Percentiles rank a stretch among this genome's conserved stretches.
phyloP scores from a whole-genome alignment of 768 basidiomycete genomes.

The Mrakia frigida region DNA sequence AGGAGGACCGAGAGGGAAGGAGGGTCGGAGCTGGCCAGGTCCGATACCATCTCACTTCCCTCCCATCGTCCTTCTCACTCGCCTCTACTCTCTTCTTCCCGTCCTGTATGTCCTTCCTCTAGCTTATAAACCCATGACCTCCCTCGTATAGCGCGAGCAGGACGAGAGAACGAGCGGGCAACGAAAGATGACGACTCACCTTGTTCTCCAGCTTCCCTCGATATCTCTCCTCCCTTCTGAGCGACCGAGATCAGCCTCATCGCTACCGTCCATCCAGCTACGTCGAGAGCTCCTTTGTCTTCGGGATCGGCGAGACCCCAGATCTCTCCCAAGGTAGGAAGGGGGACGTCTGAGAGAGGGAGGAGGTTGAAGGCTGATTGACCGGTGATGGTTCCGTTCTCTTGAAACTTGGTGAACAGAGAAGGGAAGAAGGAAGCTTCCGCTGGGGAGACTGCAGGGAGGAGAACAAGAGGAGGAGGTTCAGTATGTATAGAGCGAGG shows the following conservation, averaged over 20 bases:
- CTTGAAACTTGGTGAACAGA: constrained; percentile 26
- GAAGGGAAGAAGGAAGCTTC: constrained; percentile 31
- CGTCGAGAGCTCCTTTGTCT: constrained; percentile 86
- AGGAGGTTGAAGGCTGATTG: constrained; percentile 86
- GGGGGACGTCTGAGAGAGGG: constrained; percentile 70
- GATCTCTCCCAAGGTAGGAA: constrained; percentile 77
- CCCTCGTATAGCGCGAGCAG: not conserved
- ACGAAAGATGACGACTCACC: constrained; percentile 51
- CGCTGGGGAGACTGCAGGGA: constrained; percentile 21
- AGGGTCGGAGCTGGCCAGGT: not conserved
- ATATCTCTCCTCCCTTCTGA: constrained; percentile 72
- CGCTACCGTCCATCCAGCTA: constrained; percentile 78
- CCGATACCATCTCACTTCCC: no score
- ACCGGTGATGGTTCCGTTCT: constrained; percentile 52
- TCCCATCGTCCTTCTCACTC: no score
- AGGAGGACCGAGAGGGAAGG: not conserved
- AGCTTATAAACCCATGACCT: not conserved
- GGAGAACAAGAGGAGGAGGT: not conserved
- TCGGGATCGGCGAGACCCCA: constrained; percentile 90
- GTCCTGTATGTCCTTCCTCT: no score
- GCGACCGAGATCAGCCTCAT: constrained; percentile 89
- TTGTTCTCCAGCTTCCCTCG: constrained; percentile 60
- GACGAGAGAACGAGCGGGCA: not conserved
- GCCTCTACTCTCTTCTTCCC: no score
- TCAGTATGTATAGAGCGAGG: not conserved